Evolutionary conservation across 2,329 filamentous ascomycete species (phyloP).

Genomic region (Cylindrodendrum hubeiense): DNA sequence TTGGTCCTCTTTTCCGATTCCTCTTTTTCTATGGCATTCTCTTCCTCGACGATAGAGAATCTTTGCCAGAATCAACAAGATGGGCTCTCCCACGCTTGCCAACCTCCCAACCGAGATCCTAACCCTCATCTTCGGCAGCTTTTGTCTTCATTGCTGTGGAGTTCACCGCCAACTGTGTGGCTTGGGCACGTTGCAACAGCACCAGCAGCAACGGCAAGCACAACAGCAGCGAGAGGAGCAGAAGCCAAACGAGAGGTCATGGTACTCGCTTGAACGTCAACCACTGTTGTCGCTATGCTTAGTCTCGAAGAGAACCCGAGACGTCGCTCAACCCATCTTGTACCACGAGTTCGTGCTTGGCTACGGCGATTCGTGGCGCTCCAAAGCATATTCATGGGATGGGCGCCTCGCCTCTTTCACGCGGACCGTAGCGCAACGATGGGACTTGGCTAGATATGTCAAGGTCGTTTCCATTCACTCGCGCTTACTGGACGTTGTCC

Average conservation of each 20-base stretch:
- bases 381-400: conserved; percentile 9
- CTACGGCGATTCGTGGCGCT: conserved; percentile 16
- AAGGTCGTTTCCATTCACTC: conserved; percentile 7
- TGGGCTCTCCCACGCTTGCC: not conserved
- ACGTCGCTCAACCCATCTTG: conserved; percentile 16
- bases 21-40: no score
- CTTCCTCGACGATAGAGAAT: no score
- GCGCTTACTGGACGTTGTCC: not conserved
- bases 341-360: conserved; percentile 22
- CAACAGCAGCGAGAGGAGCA: not conserved
- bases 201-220: conserved; percentile 19
- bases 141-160: conserved; percentile 21
- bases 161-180: not conserved
- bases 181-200: not conserved
- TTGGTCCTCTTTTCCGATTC: no score
- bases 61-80: not conserved
- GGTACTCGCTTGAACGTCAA: conserved; percentile 19
- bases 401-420: conserved; percentile 22
- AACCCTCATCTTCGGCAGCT: conserved; percentile 8
- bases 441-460: conserved; percentile 17
- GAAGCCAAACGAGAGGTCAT: not conserved
- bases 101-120: not conserved
- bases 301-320: conserved; percentile 4
- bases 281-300: conserved; percentile 19
- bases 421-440: conserved; percentile 5